phyloP scores from a whole-genome alignment of 1,284 basidiomycete species.

The Pyrrhoderma lamaoense region DNA sequence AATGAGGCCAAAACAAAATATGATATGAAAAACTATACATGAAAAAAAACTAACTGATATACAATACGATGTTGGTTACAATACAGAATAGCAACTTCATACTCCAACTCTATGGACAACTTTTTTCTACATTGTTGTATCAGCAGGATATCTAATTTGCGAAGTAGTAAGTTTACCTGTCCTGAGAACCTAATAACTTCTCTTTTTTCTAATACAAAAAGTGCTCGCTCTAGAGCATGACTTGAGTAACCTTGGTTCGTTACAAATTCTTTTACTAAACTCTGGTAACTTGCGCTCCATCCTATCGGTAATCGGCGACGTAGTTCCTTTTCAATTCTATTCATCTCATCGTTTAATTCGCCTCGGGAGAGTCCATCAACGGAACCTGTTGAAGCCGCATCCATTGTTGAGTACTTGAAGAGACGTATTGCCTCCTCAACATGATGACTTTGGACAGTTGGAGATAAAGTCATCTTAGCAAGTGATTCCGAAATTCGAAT shows the following conservation, averaged over 20 bases:
- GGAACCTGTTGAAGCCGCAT: conserved; percentile 90
- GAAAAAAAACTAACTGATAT: too few relatives aligned
- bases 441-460: conserved; percentile 86
- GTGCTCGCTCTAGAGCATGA: conserved; percentile 88
- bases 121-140: conserved; percentile 41
- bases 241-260: conserved; percentile 85
- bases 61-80: too few relatives aligned
- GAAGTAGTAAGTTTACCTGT: conserved; percentile 40
- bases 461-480: conserved; percentile 88
- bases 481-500: conserved; percentile 97
- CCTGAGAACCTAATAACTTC: conserved; percentile 89
- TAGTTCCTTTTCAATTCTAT: conserved; percentile 88
- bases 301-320: conserved; percentile 86
- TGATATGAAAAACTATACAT: too few relatives aligned
- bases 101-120: conserved; percentile 33
- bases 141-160: not conserved
- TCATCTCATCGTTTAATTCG: conserved; percentile 92
- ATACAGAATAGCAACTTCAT: not conserved
- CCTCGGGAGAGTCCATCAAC: conserved; percentile 91
- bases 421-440: conserved; percentile 97
- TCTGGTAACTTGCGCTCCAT: conserved; percentile 95
- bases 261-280: conserved; percentile 93
- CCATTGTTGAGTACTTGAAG: conserved; percentile 99
- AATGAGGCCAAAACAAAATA: too few relatives aligned
- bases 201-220: conserved; percentile 92